Percentiles rank a stretch among this genome's conserved stretches.
phyloP scores from a whole-genome alignment of 139 green algal species.

The Coelastrella sp. region DNA sequence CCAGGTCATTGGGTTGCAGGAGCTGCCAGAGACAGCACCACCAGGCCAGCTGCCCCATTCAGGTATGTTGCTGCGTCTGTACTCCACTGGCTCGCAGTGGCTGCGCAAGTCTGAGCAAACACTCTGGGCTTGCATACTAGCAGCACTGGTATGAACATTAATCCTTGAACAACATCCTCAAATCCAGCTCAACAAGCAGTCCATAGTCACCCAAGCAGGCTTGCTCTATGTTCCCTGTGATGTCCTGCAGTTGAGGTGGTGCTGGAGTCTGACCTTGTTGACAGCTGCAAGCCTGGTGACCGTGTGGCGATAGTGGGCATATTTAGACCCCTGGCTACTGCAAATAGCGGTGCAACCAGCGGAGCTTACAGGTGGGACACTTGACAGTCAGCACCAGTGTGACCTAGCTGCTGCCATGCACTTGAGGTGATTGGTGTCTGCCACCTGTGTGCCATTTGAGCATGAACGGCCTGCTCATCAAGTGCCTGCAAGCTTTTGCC shows the following conservation, averaged over 20 bases:
- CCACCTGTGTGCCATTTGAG: no score
- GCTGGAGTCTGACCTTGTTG: slow-evolving; percentile 81
- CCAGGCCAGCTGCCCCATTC: slow-evolving; percentile 94
- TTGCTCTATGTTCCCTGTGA: neutral
- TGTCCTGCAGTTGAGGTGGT: slow-evolving; percentile 45
- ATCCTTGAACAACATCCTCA: no score
- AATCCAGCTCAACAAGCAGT: no score
- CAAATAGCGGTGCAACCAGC: slow-evolving; percentile 60
- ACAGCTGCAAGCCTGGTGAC: slow-evolving; percentile 96
- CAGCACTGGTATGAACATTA: no score
- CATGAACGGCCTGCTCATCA: no score
- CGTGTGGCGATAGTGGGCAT: slow-evolving; percentile 90
- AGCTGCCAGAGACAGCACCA: slow-evolving; percentile 97
- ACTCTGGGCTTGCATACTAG: no score
- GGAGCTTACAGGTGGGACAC: slow-evolving; percentile 69
- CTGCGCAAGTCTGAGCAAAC: no score
- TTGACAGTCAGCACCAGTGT: neutral
- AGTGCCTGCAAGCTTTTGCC: no score
- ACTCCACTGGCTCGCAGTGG: neutral
- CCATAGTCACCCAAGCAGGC: neutral
- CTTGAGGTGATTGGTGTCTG: no score
- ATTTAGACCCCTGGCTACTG: slow-evolving; percentile 88
- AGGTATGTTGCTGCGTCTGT: slow-evolving; percentile 39
- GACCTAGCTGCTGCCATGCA: no score
- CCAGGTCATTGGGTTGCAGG: slow-evolving; percentile 91